Base-by-base conservation (phyloP, 352 stramenopile genomes). In the Phytophthora capsici region DNA sequence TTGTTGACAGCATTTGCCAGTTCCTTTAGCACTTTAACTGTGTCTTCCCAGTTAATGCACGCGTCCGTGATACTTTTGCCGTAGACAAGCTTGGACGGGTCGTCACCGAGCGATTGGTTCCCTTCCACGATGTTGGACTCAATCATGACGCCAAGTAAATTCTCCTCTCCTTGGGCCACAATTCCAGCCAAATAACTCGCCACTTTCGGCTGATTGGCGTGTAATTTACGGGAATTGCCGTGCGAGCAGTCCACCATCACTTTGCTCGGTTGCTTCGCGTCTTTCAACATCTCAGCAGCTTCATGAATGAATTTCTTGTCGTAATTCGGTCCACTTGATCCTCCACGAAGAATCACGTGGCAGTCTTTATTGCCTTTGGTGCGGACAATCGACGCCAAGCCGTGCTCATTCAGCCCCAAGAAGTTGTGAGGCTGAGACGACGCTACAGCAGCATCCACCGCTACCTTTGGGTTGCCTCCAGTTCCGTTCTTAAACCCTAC, bases 201-300 rank as follows among this genome's bases (percentile, higher is more conserved):
- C 26, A 96, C 88, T 54, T 91, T 90, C 38, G 85, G 68, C 63
- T 96, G 88, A 71, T 96, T 96, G 28, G 74, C 59, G 71, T 94
- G 88, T 40, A 87, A 56, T 69, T 95, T 95, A 63, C 84, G 77
- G 36, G 84, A 93, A 77, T 96, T 96, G 57, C 88, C 88, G 73
- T 96, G 88, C 40, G 84, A 94, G 80, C 88, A 95, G 72, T 96
- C 88, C 41, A 96, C 72, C 88, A 96, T 94, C 74, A 96, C 76
- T 63, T 91, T 91, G 32, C 66, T 70, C 9, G 78, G 69, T 51
- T 92, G 83, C 46, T 87, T 77, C 37, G 80, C 79, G 66, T 91
- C 90, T 19, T 69, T 36, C 22, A 96, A 71, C 73, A 86, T 74
- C 12, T 64, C 64, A 6, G 80, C 82, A 26, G 80, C 80, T 53